A percentile compares a stretch with the other conserved stretches of the same genome.
phyloP scores from a whole-genome alignment of 2,329 filamentous ascomycete species.

The Pseudogymnoascus sp. region DNA sequence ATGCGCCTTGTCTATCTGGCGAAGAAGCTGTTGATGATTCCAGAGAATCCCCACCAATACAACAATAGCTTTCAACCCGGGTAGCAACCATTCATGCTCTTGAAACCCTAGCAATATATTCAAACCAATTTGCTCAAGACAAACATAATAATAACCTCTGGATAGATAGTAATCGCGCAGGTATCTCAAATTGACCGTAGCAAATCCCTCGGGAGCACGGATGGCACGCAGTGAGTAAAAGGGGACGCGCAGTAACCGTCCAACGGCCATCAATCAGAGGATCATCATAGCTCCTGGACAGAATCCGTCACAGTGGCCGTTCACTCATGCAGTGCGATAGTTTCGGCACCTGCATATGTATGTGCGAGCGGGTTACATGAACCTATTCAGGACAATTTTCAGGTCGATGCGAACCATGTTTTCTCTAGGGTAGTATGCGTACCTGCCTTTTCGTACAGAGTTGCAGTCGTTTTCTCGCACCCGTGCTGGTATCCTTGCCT shows the following conservation, averaged over 20 bases:
- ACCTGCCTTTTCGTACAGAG: not conserved
- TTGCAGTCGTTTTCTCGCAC: not conserved
- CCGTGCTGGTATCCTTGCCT: not conserved
- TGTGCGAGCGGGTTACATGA: not conserved
- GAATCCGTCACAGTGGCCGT: not conserved
- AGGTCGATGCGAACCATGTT: not conserved
- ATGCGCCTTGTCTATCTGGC: not conserved
- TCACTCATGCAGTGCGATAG: not conserved
- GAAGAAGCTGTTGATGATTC: not conserved
- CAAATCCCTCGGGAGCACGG: not conserved
- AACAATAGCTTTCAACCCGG: not conserved
- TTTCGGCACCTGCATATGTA: not conserved
- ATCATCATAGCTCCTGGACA: slow-evolving; percentile 2
- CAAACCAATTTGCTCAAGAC: not conserved
- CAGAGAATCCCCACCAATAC: not conserved
- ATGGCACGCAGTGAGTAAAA: not conserved
- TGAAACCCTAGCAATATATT: slow-evolving; percentile 1
- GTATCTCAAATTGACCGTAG: not conserved
- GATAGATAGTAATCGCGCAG: not conserved
- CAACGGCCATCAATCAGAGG: not conserved
- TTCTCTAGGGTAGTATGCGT: not conserved
- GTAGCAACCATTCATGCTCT: not conserved
- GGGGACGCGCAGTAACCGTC: not conserved
- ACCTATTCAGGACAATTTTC: not conserved
- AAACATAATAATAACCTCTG: not conserved